Evolutionary conservation across 345 rosid genomes (phyloP), one percentile per base, ranked within the genome.

Genomic region (Salix koriyanagi): DNA sequence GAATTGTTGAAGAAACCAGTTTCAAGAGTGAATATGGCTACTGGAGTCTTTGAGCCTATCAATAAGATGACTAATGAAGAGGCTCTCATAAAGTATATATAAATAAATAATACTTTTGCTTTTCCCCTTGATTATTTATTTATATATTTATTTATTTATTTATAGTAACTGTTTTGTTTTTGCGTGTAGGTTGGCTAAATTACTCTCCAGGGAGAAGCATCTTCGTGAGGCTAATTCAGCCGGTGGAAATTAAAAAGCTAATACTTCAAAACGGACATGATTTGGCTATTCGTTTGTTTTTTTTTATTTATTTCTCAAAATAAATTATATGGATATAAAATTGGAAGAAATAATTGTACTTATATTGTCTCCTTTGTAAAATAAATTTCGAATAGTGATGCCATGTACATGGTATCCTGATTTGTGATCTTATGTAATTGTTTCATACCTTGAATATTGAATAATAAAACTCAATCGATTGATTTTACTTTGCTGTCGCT

Each of bases 181-280:
- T 4, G n/a, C 2, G 41, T 36, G 75, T 76, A 93, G 93, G 83
- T 76, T 89, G 76, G 97, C 96, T 2, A 87, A 82, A 71, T 6
- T 82, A 11, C 92, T 93, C 32, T 91, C 94, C 0, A 76, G 72
- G 14, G 96, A 93, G 86, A 90, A 83, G 81, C 77, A 60, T 70
- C 79, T 77, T 42, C 91, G 93, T 5, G 76, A 79, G 50, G 65
- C 81, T 7, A 88, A 77, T 37, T 89, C 85, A 66, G 85, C 89
- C 0, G 75, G 65, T 19, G 85, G 58, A 60, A 56, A 76, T 7
- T 7, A 37, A 37, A 37, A 37, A 0, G 11, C 16, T 10, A 13
- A 23, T 37, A 37, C 41, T 6, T 7, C 39, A 37, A 37, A 37
- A 6, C 8, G 39, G 39, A 6, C 39, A 37, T 37, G 39, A 37